These are phyloP conservation scores for Canavalia ensiformis DNA, from an alignment of 306 rosid genomes.

Conservation along the genomic window DNA sequence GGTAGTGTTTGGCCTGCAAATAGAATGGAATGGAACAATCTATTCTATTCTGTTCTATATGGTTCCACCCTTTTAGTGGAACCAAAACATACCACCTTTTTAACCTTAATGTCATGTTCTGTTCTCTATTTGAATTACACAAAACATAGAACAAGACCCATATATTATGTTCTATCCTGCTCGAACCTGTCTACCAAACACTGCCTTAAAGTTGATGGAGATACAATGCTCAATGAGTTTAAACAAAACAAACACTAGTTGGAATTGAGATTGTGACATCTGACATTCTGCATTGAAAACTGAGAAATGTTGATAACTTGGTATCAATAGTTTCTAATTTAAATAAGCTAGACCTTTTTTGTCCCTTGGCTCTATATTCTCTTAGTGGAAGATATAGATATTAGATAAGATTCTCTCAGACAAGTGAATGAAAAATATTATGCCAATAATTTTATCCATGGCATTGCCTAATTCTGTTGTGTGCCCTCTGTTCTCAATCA, in stretches of 20 bases:
- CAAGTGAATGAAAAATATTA: neutral
- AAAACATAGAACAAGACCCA: neutral
- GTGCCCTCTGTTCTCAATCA: neutral
- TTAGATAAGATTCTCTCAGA: conserved; percentile 5
- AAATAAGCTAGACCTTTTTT: conserved; percentile 2
- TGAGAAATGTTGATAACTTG: neutral
- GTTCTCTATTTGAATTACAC: neutral
- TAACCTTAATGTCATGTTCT: neutral
- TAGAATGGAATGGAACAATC: neutral
- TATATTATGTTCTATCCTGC: neutral
- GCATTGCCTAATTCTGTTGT: conserved; percentile 2
- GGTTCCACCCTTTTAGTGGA: too few species aligned
- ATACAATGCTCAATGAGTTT: neutral
- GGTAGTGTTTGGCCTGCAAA: neutral
- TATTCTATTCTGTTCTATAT: neutral
- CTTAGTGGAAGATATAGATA: neutral
- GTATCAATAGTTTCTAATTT: neutral
- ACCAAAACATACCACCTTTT: neutral
- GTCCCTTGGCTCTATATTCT: neutral
- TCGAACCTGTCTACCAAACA: neutral
- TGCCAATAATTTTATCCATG: neutral
- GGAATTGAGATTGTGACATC: neutral
- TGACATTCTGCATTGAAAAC: neutral
- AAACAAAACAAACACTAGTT: conserved; percentile 8
- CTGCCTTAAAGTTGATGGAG: neutral